Base-by-base conservation (phyloP, 352 stramenopile species). In the Globisporangium iwayamae region DNA sequence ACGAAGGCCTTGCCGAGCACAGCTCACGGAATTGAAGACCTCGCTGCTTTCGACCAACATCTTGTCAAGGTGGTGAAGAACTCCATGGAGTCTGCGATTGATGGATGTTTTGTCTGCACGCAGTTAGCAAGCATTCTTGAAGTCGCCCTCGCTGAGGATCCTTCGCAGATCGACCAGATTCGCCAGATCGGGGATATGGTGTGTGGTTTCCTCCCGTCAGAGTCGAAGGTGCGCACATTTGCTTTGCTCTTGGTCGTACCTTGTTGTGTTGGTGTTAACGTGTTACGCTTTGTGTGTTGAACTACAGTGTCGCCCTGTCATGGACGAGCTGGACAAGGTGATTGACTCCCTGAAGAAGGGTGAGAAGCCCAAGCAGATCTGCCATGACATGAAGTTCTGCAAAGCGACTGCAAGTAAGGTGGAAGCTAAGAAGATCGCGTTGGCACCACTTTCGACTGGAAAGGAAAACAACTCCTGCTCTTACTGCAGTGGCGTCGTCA, bases 101-200 rank as follows among this genome's bases (percentile, higher is more conserved):
- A 89, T 55, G 63, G 60, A 0, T 92, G 83, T 60, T 90, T 89
- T 59, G 82, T 90, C 60, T 92, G 83, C 70, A 86, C 76, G n/a
- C 74, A 90, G 75, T 60, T 90, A 34, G 70, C 79, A 16, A 78
- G 64, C 3, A 48, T 89, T 20, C 66, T 90, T 16, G 71, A 86
- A 65, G 67, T 87, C 3, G 81, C 74, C 16, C 60, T 90, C n/a
- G 71, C 70, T 46, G 60, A 87, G 67, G 71, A 92, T 30, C 74
- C 76, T 43, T 73, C 65, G 25, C 66, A 89, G 62, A 76, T 90
- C 46, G 34, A 73, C 28, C 62, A 86, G 63, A 85, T 90, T 62
- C 81, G 81, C 39, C 74, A 83, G 60, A 81, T 87, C 45, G 75
- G 78, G 3, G 78, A 89, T 41, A 60, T 89, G 48, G 61, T 90